Percentiles rank a stretch among this genome's conserved stretches.
Conservation (phyloP, 371 early-diverging fungal species). For the Actinomortierella ambigua region DNA sequence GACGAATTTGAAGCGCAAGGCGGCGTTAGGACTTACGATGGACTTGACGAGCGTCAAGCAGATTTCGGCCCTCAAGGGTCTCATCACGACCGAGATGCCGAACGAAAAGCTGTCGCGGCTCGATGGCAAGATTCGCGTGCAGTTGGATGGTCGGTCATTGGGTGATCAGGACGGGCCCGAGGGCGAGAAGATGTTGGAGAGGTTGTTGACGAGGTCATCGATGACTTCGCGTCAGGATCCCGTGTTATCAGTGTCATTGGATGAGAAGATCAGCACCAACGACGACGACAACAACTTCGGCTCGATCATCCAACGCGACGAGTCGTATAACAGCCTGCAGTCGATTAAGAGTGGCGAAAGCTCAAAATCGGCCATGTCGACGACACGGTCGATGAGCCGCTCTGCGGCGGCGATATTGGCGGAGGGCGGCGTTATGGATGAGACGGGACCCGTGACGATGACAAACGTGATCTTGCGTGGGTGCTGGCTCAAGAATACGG, state of each 20-base stretch:
- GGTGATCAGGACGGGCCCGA: not conserved
- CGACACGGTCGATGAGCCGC: no score
- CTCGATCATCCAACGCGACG: no score
- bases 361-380: no score
- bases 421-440: constrained; percentile 10
- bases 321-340: constrained; percentile 11
- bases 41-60: constrained; percentile 46
- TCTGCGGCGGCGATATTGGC: no score
- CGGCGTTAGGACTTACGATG: constrained; percentile 23
- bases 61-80: constrained; percentile 23
- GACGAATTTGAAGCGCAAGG: constrained; percentile 76
- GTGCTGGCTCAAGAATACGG: constrained; percentile 82
- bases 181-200: no score
- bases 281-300: no score
- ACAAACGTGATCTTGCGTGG: constrained; percentile 65
- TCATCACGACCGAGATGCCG: constrained; percentile 57
- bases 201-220: no score
- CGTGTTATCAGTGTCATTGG: no score
- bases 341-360: constrained; percentile 9
- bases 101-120: constrained; percentile 57
- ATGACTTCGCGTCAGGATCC: no score
- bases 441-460: constrained; percentile 43
- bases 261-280: no score
- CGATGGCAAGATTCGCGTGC: constrained; percentile 51
- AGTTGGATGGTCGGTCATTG: constrained; percentile 16